Conservation (phyloP, 1,139 yeast genomes). For the Yamadazyma triangularis region DNA sequence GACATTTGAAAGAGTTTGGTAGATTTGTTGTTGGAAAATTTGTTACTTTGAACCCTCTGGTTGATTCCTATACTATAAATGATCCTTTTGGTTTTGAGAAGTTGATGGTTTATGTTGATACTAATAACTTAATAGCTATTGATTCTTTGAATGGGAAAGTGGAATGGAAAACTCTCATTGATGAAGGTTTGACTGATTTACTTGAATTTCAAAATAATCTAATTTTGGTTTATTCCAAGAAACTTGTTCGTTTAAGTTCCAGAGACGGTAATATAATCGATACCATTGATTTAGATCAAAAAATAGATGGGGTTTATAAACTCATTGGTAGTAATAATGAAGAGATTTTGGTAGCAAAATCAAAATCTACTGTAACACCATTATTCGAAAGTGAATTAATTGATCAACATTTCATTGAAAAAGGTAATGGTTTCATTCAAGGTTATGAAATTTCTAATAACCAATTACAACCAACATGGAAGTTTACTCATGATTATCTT, state of each 20-base stretch:
- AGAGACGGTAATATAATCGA: conserved; percentile 21
- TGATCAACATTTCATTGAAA: conserved; percentile 17
- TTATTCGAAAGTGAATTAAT: neutral
- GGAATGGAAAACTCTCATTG: conserved; percentile 22
- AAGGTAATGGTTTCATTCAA: conserved; percentile 11
- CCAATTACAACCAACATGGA: conserved; percentile 24
- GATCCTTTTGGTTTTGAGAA: conserved; percentile 34
- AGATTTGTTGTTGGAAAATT: conserved; percentile 15
- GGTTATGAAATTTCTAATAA: conserved; percentile 20
- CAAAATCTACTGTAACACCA: conserved; percentile 5
- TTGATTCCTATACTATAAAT: conserved; percentile 7
- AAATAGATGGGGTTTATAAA: conserved; percentile 9
- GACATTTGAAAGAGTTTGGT: conserved; percentile 37
- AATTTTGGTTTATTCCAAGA: conserved; percentile 17
- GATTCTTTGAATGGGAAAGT: conserved; percentile 25
- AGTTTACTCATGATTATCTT: conserved; percentile 14
- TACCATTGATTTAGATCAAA: conserved; percentile 1
- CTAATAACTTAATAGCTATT: conserved; percentile 23
- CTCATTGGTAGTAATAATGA: conserved; percentile 3
- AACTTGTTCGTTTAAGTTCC: conserved; percentile 16
- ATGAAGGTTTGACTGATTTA: conserved; percentile 13
- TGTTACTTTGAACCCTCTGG: conserved; percentile 4
- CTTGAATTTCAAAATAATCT: conserved; percentile 16
- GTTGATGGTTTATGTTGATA: conserved; percentile 23
- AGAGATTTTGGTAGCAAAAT: conserved; percentile 6